Conservation (phyloP, 257 asterid species). For the Salvia splendens region DNA sequence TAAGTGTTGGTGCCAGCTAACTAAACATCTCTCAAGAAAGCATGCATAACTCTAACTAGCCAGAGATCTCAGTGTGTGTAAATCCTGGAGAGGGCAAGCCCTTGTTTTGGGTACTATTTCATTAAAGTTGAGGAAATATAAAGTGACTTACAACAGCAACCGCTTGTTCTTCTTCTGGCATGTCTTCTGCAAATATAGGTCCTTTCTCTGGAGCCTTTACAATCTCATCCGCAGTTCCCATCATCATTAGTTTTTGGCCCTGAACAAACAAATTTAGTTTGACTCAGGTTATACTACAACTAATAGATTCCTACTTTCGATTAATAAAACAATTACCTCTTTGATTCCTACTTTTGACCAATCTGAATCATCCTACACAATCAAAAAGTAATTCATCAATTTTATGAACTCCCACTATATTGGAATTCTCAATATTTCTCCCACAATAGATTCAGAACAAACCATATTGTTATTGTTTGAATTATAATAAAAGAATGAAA, state of each 20-base stretch:
- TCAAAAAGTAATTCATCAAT: conserved; percentile 29
- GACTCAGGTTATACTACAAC: conserved; percentile 18
- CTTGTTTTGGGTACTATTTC: conserved; percentile 18
- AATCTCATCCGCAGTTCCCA: conserved; percentile 99
- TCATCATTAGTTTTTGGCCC: conserved; percentile 99
- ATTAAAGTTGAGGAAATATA: conserved; percentile 16
- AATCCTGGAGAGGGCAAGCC: conserved; percentile 7
- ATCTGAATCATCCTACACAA: conserved; percentile 82
- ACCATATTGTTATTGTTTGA: conserved; percentile 21
- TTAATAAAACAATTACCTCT: conserved; percentile 56
- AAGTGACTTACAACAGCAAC: conserved; percentile 62
- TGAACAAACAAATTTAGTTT: conserved; percentile 33
- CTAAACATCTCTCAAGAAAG: too few relatives aligned
- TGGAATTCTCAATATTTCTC: conserved; percentile 17
- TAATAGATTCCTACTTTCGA: conserved; percentile 19
- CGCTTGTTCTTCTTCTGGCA: conserved; percentile 93
- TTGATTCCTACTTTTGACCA: conserved; percentile 92
- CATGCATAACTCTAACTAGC: neutral
- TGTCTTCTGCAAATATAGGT: conserved; percentile 89
- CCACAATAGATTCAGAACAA: conserved; percentile 12
- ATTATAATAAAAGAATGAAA: neutral
- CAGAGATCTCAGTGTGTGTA: conserved; percentile 11
- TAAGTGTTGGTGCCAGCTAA: too few relatives aligned
- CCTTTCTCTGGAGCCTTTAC: conserved; percentile 97
- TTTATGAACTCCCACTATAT: conserved; percentile 20